Evolutionary conservation across 306 rosid genomes (phyloP).

Genomic region (Notholithocarpus densiflorus): DNA sequence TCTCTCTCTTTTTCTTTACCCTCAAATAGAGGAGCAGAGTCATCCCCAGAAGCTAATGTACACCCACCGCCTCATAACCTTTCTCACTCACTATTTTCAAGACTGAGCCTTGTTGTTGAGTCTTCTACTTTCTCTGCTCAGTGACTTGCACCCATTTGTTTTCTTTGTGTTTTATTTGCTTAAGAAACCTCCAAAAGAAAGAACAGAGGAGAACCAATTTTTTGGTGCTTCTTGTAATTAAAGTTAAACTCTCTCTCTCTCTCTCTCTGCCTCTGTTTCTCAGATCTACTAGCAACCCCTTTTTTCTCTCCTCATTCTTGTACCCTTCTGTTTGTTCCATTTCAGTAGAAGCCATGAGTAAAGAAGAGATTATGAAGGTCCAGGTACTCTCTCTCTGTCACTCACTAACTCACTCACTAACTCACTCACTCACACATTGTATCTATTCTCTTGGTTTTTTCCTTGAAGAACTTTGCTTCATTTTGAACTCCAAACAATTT

Average conservation of each 20-base stretch:
- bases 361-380: constrained; percentile 86
- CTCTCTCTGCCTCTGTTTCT: constrained; percentile 16
- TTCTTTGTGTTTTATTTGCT: constrained; percentile 27
- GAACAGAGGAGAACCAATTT: constrained; percentile 5
- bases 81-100: constrained; percentile 14
- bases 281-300: constrained; percentile 41
- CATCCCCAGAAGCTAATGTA: constrained; percentile 29
- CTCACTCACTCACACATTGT: background rate
- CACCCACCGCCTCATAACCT: constrained; percentile 28
- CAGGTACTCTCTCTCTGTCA: constrained; percentile 57
- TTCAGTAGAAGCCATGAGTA: constrained; percentile 57
- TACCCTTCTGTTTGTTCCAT: constrained; percentile 26
- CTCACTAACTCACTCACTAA: background rate
- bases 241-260: background rate
- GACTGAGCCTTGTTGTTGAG: constrained; percentile 33
- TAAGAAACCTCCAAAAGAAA: constrained; percentile 25
- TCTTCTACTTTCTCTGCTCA: constrained; percentile 37
- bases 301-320: constrained; percentile 15
- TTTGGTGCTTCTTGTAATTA: constrained; percentile 1
- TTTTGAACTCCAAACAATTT: background rate
- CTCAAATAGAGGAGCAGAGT: constrained; percentile 48
- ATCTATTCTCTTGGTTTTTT: background rate
- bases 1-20: constrained; percentile 6
- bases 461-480: constrained; percentile 6
- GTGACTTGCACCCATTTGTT: constrained; percentile 27